Evolutionary conservation across 148 eudicot species (phyloP), one percentile per base, ranked within the genome.

Genomic region (Rheum nobile): DNA sequence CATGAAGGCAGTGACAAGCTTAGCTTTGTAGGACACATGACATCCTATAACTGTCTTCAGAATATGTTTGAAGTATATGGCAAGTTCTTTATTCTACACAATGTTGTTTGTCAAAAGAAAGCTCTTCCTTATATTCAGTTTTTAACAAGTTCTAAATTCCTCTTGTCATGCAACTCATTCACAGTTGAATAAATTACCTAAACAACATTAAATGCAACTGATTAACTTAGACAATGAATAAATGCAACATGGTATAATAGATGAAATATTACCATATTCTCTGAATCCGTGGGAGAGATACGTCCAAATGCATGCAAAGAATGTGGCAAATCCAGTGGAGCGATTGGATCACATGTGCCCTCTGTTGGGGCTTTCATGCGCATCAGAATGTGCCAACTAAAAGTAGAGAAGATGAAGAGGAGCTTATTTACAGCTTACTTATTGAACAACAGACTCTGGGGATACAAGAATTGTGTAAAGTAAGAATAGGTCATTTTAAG

Each of bases 311-410:
- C 90, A 85, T 95, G 97, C 78, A 95, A 83, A 42, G 99, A 90
- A 79, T 95, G 93, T 50, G 97, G 97, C 79, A 92, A 74, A 78
- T 95, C 96, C 77, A 92, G 86, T 28, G 98, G 96, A 7, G 92
- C 92, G 77, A 95, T 84, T 4, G 97, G 98, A 68, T 95, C 97
- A 79, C 88, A 91, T 26, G 74, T 75, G 69, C 89, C 89, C 75
- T 85, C 82, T 41, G 77, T 69, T 63, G 91, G 93, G 71, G 77
- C 78, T 82, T 67, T 95, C 96, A 95, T 90, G 77, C 96, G 86
- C 98, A 91, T 87, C 28, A 95, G 88, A 79, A 95, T 88, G 79
- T 95, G 98, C 98, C 97, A 95, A 55, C 98, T 95, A 84, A 61
- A 73, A 17, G 22, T 72, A 55, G 41, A 34, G 21, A 75, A 35